Conservation (phyloP, 495 filamentous ascomycete species). For the Geopyxis carbonaria region DNA sequence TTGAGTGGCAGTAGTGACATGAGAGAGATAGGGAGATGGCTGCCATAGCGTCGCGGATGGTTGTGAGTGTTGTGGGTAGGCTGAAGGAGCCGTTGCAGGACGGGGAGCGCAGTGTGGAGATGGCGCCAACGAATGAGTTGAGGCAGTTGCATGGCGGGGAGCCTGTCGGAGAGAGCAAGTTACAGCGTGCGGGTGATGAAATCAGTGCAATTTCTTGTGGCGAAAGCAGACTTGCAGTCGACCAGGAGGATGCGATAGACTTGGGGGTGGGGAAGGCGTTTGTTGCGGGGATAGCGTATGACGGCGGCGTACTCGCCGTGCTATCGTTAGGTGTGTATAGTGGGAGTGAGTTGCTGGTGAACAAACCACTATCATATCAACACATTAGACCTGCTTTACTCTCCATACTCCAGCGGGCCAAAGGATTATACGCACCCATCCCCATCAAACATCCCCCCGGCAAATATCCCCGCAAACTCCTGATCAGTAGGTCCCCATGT, state of each 20-base stretch:
- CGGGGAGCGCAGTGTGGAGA: constrained; percentile 4
- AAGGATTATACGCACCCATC: neutral
- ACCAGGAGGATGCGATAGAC: too few relatives aligned
- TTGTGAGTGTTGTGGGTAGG: constrained; percentile 3
- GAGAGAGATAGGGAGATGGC: neutral
- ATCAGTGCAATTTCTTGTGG: too few relatives aligned
- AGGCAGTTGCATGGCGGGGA: constrained; percentile 7
- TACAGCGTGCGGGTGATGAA: too few relatives aligned
- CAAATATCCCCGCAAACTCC: neutral
- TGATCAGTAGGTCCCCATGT: neutral
- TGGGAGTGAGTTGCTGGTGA: neutral
- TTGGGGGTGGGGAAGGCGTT: constrained; percentile 2
- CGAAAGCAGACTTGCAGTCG: too few relatives aligned
- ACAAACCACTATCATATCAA: neutral
- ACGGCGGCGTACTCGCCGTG: neutral
- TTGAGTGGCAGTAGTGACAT: constrained; percentile 6
- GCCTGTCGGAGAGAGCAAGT: too few relatives aligned
- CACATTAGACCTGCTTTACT: too few relatives aligned
- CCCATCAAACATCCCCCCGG: neutral
- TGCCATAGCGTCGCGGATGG: neutral
- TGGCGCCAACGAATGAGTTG: constrained; percentile 1
- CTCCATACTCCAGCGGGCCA: neutral
- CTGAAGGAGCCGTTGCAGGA: neutral
- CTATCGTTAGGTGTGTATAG: too few relatives aligned
- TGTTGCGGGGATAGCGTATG: neutral